Percentiles rank a stretch among this genome's conserved stretches.
phyloP scores from a whole-genome alignment of 2,329 filamentous ascomycete species.

The Aspergillus chevalieri region DNA sequence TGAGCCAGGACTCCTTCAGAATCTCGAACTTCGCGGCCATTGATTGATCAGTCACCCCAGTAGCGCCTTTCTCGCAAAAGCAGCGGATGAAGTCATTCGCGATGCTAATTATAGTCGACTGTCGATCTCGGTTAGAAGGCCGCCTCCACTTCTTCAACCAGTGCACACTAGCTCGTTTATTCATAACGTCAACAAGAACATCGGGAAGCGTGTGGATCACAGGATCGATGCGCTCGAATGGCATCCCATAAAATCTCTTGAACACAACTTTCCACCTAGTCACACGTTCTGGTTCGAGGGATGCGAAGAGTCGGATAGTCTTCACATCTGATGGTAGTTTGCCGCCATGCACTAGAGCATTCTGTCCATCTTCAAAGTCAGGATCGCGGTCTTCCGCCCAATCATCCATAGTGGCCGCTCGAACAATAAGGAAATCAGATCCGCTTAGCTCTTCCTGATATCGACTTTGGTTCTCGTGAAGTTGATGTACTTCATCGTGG shows the following conservation, averaged over 20 bases:
- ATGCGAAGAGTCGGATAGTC: background rate
- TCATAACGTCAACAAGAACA: background rate
- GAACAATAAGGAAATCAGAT: background rate
- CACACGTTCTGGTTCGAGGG: background rate
- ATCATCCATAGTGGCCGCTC: background rate
- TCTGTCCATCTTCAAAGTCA: background rate
- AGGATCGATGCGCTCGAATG: background rate
- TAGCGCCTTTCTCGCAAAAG: background rate
- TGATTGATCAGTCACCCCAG: background rate
- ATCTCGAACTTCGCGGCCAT: background rate
- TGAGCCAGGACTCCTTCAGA: background rate
- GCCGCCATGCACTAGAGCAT: background rate
- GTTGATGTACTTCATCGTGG: background rate
- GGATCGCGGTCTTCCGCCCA: background rate
- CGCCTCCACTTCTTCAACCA: background rate
- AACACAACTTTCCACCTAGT: background rate
- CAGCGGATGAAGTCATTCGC: background rate
- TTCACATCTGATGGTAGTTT: background rate
- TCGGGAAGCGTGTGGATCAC: background rate
- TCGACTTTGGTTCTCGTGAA: background rate
- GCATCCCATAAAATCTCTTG: background rate
- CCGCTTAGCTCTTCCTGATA: background rate
- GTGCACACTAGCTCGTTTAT: background rate
- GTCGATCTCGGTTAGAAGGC: background rate
- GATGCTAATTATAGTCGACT: background rate